Evolutionary conservation across 345 rosid species (phyloP), one percentile per base, ranked within the genome.

Genomic region (Mercurialis annua): DNA sequence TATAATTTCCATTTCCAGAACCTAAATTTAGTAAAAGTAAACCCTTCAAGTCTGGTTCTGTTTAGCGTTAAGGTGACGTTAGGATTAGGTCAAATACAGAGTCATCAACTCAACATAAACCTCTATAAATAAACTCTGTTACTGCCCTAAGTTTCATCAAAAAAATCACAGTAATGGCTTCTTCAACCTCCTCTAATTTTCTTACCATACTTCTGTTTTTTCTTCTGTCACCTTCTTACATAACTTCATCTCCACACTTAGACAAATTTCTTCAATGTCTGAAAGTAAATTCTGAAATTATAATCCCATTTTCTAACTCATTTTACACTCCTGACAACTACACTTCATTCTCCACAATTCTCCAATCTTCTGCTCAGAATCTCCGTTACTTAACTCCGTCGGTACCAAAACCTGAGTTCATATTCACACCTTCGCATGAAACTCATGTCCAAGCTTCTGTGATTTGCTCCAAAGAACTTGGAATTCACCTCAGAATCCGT

Each of bases 401-500:
- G 5, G 78, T 60, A 6, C 66, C 70, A 1, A 75, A 75, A 34
- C 78, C 78, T 16, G 50, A 24, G 15, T 69, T 69, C 50, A 75
- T 75, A 38, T 75, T 75, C 74, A 75, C 78, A 0, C 78, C 78
- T 14, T 27, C 60, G 21, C 65, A 50, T 10, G 78, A 69, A 64
- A 51, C 74, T 57, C 78, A 75, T 24, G 24, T 75, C 74, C 78
- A 69, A 21, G 62, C 74, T 24, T 47, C 78, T 4, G 78, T 75
- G 52, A 50, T 52, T 10, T 75, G 78, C 52, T 42, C 70, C 3
- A 69, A 65, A 7, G 23, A 34, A 24, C 71, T 75, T 1, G 70
- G 66, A 20, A 65, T 75, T 27, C 67, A 69, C 43, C 67, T 65
- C 10, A 10, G 70, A 15, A 26, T 75, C 31, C 78, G 78, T 0